Evolutionary conservation across 2,329 filamentous ascomycete genomes (phyloP), one percentile per base, ranked within the genome.

Genomic region (Seiridium cupressi): DNA sequence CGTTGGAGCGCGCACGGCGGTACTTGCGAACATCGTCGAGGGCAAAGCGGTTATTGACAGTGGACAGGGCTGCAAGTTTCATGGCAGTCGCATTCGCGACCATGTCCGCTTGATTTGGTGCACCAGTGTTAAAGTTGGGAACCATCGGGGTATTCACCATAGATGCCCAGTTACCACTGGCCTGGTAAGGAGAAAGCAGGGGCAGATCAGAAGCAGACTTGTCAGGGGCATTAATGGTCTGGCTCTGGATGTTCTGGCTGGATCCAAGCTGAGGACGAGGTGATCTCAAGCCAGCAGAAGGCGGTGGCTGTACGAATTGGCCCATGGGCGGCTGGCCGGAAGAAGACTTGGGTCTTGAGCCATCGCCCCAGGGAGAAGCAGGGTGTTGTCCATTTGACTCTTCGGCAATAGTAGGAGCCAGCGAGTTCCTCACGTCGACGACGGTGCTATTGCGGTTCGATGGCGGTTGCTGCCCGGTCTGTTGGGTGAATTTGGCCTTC

Each of bases 101-200:
- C 94, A 98, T 98, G 71, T 99, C 95, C 13, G 93, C 93, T 74
- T 97, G 93, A 59, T 84, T 88, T 51, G 80, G 81, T 46, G 80
- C 78, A 86, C 89, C 68, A 76, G 84, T 63, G 64, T 84, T 89
- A 75, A 98, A 99, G 66, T 89, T 94, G 46, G 92, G 80, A 4
- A 94, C 91, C 90, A 98, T 96, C 2, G 95, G 95, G 2, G 95
- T 99, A 78, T 97, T 98, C 64, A 96, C 89, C 91, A 97, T 96
- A 7, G 95, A 98, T 32, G 95, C 95, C 95, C 95, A 99, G 80
- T 95, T 98, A 60, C 92, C 92, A 73, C 92, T 92, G 42, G 89
- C 82, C 63, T 85, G 87, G 63, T 89, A 94, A 0, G 95, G 95
- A 18, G 95, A 98, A 61, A 99, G 81, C 64, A 97, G 77, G 3